Evolutionary conservation across 2,329 filamentous ascomycete species (phyloP), one percentile per base, ranked within the genome.

Genomic region (Pezicula neosporulosa): DNA sequence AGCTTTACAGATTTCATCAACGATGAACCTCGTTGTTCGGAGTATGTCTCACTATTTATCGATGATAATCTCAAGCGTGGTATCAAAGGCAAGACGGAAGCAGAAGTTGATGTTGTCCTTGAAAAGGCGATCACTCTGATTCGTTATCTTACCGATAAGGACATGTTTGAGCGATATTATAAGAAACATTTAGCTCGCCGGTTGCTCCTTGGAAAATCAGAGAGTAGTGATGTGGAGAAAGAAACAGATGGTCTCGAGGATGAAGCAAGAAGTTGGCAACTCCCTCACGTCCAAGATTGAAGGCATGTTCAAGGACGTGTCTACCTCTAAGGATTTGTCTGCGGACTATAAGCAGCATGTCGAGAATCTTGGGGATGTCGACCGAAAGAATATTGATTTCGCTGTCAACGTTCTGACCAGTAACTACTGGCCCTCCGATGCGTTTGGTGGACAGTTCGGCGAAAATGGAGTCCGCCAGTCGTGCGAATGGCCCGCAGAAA

Each of bases 251-350:
- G 94, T 99, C 48, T 87, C 86, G 0, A 89, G 93, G 57, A 97
- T 99, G 91, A 97, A 97, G 78, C 83, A 94, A 65, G 93, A 97
- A 68, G 83, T 97, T 48, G 94, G 94, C 37, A 96, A 95, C 67
- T 86, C 91, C 60, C 97, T 97, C 67, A 97, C 94, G 0, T 77
- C 83, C 63, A 96, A 95, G 67, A 83, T 99, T 42, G 94, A 99
- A 66, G 89, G 91, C 58, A 97, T 99, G 91, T 97, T 99, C 75
- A 92, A 91, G 70, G 94, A 99, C 64, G 92, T 97, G 82, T 83
- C 86, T 15, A 84, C 92, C 12, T 97, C 92, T 0, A 84, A 87
- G 49, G 93, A 96, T 58, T 78, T 97, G 24, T 90, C 89, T 0
- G 72, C 83, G 12, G 83, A 81, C 50, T 97, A 95, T 72, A 87